Conservation (phyloP, 768 basidiomycete species). For the Leccinum disarticulatum region DNA sequence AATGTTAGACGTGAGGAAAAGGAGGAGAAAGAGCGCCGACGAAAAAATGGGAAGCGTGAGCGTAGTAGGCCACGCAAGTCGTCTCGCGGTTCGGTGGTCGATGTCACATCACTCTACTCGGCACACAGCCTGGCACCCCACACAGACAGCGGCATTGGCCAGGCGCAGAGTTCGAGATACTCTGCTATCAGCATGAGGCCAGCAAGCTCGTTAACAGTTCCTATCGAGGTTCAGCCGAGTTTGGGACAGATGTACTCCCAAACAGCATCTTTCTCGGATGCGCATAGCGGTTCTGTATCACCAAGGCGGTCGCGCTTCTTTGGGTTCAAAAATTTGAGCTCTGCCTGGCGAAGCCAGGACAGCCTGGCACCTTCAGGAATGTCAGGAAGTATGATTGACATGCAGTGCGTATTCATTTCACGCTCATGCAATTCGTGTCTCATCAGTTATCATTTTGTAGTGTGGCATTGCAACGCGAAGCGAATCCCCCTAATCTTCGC, state of each 20-base stretch:
- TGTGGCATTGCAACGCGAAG: slow-evolving; percentile 76
- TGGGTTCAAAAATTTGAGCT: slow-evolving; percentile 66
- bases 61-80: slow-evolving; percentile 63
- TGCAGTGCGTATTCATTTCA: slow-evolving; percentile 68
- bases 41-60: slow-evolving; percentile 65
- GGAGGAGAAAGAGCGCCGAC: slow-evolving; percentile 68
- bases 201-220: slow-evolving; percentile 58
- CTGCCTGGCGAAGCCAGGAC: slow-evolving; percentile 77
- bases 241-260: slow-evolving; percentile 71
- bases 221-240: slow-evolving; percentile 55
- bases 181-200: slow-evolving; percentile 57
- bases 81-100: slow-evolving; percentile 67
- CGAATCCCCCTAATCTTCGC: slow-evolving; percentile 32
- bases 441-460: slow-evolving; percentile 37
- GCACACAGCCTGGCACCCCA: slow-evolving; percentile 53
- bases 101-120: slow-evolving; percentile 74
- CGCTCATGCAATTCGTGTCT: slow-evolving; percentile 3
- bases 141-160: slow-evolving; percentile 57
- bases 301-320: slow-evolving; percentile 77
- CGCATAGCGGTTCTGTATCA: slow-evolving; percentile 69
- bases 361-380: slow-evolving; percentile 79
- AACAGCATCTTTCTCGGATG: slow-evolving; percentile 77
- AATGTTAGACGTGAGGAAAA: slow-evolving; percentile 78
- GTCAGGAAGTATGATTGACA: slow-evolving; percentile 88
- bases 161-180: slow-evolving; percentile 61